Base-by-base conservation (phyloP, 2,329 filamentous ascomycete species). In the Penicillium palitans region DNA sequence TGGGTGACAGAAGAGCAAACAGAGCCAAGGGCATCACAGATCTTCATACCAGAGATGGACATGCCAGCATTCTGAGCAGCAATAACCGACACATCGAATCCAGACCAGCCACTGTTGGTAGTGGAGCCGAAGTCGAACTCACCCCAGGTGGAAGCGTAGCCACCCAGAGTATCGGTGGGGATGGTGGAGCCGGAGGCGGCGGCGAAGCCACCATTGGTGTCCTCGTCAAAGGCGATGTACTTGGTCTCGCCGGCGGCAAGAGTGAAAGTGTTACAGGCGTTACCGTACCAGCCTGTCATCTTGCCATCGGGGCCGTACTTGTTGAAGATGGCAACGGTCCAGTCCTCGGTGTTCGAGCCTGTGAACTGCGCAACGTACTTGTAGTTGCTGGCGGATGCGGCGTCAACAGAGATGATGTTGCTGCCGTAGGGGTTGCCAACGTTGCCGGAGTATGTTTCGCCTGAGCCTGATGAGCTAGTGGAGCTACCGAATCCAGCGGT, bases 291-390 rank as follows among this genome's bases (percentile, higher is more conserved):
- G 53, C 74, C 74, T 52, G 67, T 61, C 66, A 74, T 70, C 40
- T 62, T 54, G 50, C 72, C 72, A 44, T 69, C 61, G 3, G 70
- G 66, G 29, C 73, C 72, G 57, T 70, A 69, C 67, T 76, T 76
- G 69, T 76, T 76, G 69, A 72, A 76, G 70, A 77, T 72, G 45
- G 72, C 69, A 27, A 77, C 67, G n/a, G 60, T 65, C 72, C 71
- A 76, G 55, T 67, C 55, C 6, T 74, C 71, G 24, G 61, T 62
- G 62, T 70, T 68, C 44, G 68, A 61, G 41, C 75, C 74, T 6
- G 58, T 60, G 60, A 77, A 65, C 55, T 75, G 58, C 12, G 69
- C 66, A 19, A 76, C 74, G 63, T 77, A 70, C 61, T 77, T 68
- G 70, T 76, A 77, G 21, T 59, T 55, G 41, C 52, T 52, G 52